These are phyloP conservation scores for Mediolabrus comicus DNA, from an alignment of 108 stramenopile species.

Conservation along the genomic window DNA sequence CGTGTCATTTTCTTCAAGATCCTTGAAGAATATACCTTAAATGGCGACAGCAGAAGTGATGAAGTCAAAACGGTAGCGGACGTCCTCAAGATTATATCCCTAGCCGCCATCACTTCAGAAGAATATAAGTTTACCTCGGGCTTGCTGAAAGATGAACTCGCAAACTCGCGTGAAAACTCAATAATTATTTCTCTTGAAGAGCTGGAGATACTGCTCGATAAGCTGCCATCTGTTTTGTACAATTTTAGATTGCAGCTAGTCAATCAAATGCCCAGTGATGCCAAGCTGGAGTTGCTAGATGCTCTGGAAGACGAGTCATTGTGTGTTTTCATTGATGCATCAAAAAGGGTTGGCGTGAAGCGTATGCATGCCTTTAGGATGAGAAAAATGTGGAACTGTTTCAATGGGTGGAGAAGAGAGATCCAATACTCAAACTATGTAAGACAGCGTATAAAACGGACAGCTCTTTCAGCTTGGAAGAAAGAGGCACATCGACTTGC, in stretches of 20 bases:
- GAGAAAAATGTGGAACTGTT: neutral
- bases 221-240: neutral
- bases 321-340: conserved; percentile 5
- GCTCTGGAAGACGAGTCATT: conserved; percentile 13
- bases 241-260: conserved; percentile 24
- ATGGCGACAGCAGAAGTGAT: neutral
- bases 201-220: conserved; percentile 6
- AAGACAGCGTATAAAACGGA: neutral
- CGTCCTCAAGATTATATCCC: conserved; percentile 19
- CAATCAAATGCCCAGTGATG: neutral
- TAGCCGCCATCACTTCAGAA: conserved; percentile 12
- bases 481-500: conserved; percentile 1
- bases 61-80: neutral
- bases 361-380: neutral
- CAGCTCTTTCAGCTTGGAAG: conserved; percentile 6
- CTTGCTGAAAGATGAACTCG: conserved; percentile 2
- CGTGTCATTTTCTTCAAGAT: conserved; percentile 14
- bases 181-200: neutral
- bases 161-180: neutral
- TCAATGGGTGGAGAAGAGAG: conserved; percentile 7
- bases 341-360: conserved; percentile 7
- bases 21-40: conserved; percentile 10
- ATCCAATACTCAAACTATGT: neutral
- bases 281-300: conserved; percentile 14
- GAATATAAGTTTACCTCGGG: conserved; percentile 17